Evolutionary conservation across 176 grass and related monocot genomes (phyloP).

Genomic region (Triticum dicoccoides): DNA sequence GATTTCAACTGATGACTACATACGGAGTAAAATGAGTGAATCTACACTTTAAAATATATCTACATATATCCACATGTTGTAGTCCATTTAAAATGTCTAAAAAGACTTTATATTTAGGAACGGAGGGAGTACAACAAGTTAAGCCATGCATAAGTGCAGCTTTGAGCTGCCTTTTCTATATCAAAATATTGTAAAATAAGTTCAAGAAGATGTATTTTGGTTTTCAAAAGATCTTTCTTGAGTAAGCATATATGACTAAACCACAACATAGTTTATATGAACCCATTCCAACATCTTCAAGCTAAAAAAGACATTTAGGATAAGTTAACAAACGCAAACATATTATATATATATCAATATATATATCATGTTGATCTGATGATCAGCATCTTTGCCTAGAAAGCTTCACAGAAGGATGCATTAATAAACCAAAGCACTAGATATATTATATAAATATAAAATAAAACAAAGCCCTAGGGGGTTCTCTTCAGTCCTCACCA

Average conservation of each 20-base stretch:
- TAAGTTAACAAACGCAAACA: slow-evolving; percentile 16
- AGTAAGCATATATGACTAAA: not conserved
- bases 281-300: not conserved
- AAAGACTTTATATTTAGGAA: no score
- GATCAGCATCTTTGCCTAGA: slow-evolving; percentile 14
- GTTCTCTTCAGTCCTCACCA: slow-evolving; percentile 1
- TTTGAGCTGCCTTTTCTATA: no score
- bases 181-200: no score
- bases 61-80: no score
- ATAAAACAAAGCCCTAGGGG: slow-evolving; percentile 34
- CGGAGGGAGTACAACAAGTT: no score
- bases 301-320: not conserved
- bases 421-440: slow-evolving; percentile 14
- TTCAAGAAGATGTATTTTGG: no score
- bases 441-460: not conserved
- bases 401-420: slow-evolving; percentile 23
- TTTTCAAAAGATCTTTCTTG: no score
- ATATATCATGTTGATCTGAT: not conserved
- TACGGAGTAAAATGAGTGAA: no score
- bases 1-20: no score
- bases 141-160: no score
- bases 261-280: not conserved
- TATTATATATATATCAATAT: not conserved
- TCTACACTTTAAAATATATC: no score
- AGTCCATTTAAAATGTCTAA: no score